phyloP scores from a whole-genome alignment of 371 early-diverging fungal genomes.

The Enterospora canceri region DNA sequence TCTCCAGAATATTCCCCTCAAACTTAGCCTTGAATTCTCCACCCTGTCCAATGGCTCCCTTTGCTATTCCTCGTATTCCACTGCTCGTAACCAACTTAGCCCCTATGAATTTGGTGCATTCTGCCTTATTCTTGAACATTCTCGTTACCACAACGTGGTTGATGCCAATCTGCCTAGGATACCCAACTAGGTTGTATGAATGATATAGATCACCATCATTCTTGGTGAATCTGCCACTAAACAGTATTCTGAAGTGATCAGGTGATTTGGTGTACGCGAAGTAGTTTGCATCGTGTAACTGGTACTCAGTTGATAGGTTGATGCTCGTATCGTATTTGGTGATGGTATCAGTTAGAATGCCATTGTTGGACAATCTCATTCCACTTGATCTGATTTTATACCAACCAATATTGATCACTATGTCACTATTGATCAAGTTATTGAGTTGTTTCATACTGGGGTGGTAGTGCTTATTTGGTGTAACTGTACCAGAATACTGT shows the following conservation, averaged over 20 bases:
- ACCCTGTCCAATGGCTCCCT: slow-evolving; percentile 65
- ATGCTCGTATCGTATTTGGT: too few relatives aligned
- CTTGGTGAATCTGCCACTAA: slow-evolving; percentile 78
- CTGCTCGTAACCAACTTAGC: slow-evolving; percentile 81
- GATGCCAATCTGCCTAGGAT: slow-evolving; percentile 76
- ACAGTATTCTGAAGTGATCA: slow-evolving; percentile 74
- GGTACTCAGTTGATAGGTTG: too few relatives aligned
- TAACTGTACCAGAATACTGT: too few relatives aligned
- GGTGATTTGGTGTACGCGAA: slow-evolving; percentile 68
- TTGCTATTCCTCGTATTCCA: slow-evolving; percentile 92
- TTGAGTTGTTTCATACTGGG: too few relatives aligned
- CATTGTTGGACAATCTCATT: too few relatives aligned
- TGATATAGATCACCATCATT: slow-evolving; percentile 70
- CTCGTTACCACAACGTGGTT: slow-evolving; percentile 94
- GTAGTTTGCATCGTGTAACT: too few relatives aligned
- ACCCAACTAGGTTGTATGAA: slow-evolving; percentile 78
- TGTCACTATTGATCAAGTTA: too few relatives aligned
- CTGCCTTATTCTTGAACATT: slow-evolving; percentile 92
- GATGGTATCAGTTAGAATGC: too few relatives aligned
- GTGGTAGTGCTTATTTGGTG: too few relatives aligned
- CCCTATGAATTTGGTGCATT: slow-evolving; percentile 93
- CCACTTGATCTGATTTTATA: too few relatives aligned
- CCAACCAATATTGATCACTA: too few relatives aligned
- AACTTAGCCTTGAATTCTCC: slow-evolving; percentile 95
- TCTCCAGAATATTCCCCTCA: slow-evolving; percentile 82